These are phyloP conservation scores for Tolypocladium album DNA, from an alignment of 2,329 filamentous ascomycete species.

Conservation along the genomic window DNA sequence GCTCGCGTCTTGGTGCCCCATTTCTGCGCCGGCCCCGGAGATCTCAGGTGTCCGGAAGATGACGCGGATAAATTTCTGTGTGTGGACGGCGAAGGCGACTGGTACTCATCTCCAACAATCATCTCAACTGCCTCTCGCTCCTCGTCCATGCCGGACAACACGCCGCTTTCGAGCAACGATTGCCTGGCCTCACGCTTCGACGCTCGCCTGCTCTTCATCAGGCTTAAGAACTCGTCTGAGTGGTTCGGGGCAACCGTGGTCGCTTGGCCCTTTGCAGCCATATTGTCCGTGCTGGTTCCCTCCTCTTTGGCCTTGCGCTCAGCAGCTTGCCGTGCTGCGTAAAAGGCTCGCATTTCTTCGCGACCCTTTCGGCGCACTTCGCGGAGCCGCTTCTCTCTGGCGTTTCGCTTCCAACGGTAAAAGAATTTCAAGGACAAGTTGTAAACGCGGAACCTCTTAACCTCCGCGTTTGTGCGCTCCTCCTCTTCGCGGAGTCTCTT, in stretches of 20 bases:
- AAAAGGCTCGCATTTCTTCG: slow-evolving; percentile 37
- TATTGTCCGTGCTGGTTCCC: not conserved
- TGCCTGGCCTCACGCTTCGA: slow-evolving; percentile 21
- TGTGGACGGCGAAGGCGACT: slow-evolving; percentile 9
- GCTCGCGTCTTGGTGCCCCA: slow-evolving; percentile 16
- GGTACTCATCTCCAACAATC: slow-evolving; percentile 21
- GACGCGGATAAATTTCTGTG: slow-evolving; percentile 5
- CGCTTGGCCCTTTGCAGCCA: slow-evolving; percentile 6
- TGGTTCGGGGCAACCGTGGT: slow-evolving; percentile 14
- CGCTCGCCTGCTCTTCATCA: slow-evolving; percentile 20
- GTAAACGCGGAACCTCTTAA: slow-evolving; percentile 35
- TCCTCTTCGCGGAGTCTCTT: slow-evolving; percentile 36
- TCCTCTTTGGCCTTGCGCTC: slow-evolving; percentile 23
- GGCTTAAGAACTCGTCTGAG: slow-evolving; percentile 21
- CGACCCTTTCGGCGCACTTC: slow-evolving; percentile 40
- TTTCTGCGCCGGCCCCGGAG: not conserved
- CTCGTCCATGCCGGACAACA: slow-evolving; percentile 28
- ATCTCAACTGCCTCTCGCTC: slow-evolving; percentile 22
- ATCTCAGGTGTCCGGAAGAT: slow-evolving; percentile 3
- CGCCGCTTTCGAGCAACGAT: slow-evolving; percentile 29
- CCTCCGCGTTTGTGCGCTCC: slow-evolving; percentile 31
- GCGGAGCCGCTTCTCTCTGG: slow-evolving; percentile 35
- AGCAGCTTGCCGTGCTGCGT: slow-evolving; percentile 24
- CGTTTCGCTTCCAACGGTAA: slow-evolving; percentile 42
- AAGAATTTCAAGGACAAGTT: slow-evolving; percentile 44